phyloP scores from a whole-genome alignment of 2,329 filamentous ascomycete genomes.

The Fusarium palustre region DNA sequence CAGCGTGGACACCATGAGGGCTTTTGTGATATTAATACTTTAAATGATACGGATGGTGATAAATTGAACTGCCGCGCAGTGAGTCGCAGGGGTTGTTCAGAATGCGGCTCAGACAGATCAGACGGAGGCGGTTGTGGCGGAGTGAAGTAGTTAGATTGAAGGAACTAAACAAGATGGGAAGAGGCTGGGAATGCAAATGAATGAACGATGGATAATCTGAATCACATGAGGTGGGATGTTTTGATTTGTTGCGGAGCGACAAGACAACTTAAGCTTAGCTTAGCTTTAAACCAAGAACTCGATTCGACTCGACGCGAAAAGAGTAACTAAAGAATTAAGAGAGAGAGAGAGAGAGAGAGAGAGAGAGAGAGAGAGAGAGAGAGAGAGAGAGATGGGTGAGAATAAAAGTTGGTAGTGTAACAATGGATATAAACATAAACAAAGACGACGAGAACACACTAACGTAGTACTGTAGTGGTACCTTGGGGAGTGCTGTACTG shows the following conservation, averaged over 20 bases:
- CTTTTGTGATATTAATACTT: constrained; percentile 22
- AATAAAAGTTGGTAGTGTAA: neutral
- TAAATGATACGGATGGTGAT: constrained; percentile 2
- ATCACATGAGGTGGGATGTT: constrained; percentile 45
- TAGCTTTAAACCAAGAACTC: neutral
- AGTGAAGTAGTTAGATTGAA: constrained; percentile 25
- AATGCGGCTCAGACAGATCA: constrained; percentile 10
- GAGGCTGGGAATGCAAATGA: constrained; percentile 20
- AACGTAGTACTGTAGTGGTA: neutral
- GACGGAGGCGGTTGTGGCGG: constrained; percentile 28
- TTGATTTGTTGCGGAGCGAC: constrained; percentile 42
- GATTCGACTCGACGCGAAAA: constrained; percentile 6
- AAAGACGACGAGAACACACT: constrained; percentile 3
- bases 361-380: neutral
- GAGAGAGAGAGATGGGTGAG: neutral
- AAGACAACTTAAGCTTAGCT: constrained; percentile 6
- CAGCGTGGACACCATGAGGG: constrained; percentile 72
- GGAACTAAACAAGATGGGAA: constrained; percentile 28
- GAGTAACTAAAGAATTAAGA: neutral
- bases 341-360: neutral
- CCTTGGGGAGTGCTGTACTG: neutral
- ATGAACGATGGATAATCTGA: constrained; percentile 25
- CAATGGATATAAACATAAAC: constrained; percentile 18
- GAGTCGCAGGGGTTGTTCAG: constrained; percentile 11
- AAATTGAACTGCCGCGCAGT: constrained; percentile 18